A percentile compares a stretch with the other conserved stretches of the same genome.
Conservation (phyloP, 1,139 yeast species). For the Meyerozyma athensensis region DNA sequence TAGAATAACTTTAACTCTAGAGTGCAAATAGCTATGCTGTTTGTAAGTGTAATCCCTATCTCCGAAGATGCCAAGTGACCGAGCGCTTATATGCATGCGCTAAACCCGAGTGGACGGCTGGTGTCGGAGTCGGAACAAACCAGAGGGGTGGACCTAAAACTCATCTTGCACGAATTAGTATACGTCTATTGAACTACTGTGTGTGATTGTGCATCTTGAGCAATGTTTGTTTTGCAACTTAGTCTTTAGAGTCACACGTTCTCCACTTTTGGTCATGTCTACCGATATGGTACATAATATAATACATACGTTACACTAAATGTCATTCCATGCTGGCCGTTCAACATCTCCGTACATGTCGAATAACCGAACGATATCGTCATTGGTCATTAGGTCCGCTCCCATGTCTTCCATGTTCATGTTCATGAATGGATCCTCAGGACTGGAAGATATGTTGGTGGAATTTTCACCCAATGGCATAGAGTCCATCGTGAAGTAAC, state of each 20-base stretch:
- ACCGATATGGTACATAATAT: background rate
- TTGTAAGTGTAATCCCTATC: no score
- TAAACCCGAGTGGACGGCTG: background rate
- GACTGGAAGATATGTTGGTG: background rate
- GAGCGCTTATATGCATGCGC: background rate
- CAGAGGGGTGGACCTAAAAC: no score
- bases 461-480: background rate
- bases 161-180: no score
- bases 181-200: no score
- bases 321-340: constrained; percentile 1
- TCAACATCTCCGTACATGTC: constrained; percentile 37
- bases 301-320: constrained; percentile 2
- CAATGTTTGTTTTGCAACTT: no score
- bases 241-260: no score
- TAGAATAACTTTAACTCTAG: no score
- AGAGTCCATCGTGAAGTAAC: background rate
- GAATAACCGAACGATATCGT: constrained; percentile 35
- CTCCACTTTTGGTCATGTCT: background rate
- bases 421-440: constrained; percentile 2
- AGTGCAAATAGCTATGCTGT: no score
- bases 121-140: constrained; percentile 1
- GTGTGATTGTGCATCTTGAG: no score
- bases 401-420: background rate
- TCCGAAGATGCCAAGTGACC: background rate
- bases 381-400: constrained; percentile 14